Base-by-base conservation (phyloP, 1,284 basidiomycete genomes). In the Ustilago hordei region DNA sequence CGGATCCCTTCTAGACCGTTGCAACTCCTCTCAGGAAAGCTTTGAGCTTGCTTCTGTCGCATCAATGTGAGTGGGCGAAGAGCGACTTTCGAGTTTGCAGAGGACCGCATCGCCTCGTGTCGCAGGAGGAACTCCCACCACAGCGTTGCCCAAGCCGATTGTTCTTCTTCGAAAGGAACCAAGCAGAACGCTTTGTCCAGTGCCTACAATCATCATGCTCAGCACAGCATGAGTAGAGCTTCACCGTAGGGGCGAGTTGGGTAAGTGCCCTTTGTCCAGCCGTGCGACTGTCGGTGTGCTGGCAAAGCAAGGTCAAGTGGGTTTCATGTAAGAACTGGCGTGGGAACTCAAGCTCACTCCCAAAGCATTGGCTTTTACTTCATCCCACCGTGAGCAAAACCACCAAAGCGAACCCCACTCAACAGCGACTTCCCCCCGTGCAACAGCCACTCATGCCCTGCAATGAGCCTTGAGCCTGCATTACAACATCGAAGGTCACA, bases 71-170 rank as follows among this genome's bases (percentile, higher is more conserved):
- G 31, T 15, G 57, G 58, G 34, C 23, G 36, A 19, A 4, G 31
- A 47, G n/a, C 52, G 52, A 54, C 38, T 41, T 53, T 55, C 60
- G 34, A 17, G 32, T 35, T 43, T 35, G 12, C 15, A 13, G 23
- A 9, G 15, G 28, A 36, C 32, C 48, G 64, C 57, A 60, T 66
- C 64, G 57, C 57, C 53, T 66, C 47, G 52, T 45, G 53, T 66
- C 58, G 57, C 64, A 55, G 7, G 43, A 45, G 8, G n/a, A 15
- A 11, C 7, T n/a, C n/a, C 43, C 43, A 45, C 43, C 17, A 2
- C 17, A 15, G 43, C 13, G 17, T 17, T 41, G 39, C 3, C 19
- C n/a, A 45, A 17, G 43, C 17, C n/a, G 7, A 13, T 19, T 45
- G n/a, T 15, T 28, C 13, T 45, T 19, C 17, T 17, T 45, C n/a